Evolutionary conservation across 2,329 filamentous ascomycete genomes (phyloP).

Genomic region (Aspergillus piperis): DNA sequence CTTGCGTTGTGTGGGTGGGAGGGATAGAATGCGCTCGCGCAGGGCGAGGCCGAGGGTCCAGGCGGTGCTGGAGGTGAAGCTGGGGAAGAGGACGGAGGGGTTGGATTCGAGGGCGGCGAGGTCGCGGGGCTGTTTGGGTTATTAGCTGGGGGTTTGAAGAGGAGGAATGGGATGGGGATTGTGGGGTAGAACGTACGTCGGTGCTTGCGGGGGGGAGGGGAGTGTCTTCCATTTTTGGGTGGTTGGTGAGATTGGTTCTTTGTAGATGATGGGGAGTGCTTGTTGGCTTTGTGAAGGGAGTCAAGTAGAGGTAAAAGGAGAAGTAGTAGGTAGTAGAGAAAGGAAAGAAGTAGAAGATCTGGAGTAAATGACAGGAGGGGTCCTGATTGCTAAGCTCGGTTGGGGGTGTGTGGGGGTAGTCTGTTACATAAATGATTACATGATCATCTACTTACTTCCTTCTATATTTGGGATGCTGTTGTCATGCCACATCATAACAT

Average conservation of each 20-base stretch:
- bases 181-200: conserved; percentile 25
- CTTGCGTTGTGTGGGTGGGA: conserved; percentile 34
- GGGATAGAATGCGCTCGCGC: conserved; percentile 39
- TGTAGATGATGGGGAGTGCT: too few relatives aligned
- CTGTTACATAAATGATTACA: too few relatives aligned
- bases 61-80: conserved; percentile 43
- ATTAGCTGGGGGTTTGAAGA: conserved; percentile 5
- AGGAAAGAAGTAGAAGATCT: neutral
- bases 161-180: neutral
- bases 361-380: too few relatives aligned
- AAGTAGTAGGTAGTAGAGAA: neutral
- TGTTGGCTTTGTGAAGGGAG: too few relatives aligned
- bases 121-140: conserved; percentile 27
- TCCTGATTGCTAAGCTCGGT: too few relatives aligned
- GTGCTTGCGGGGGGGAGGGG: conserved; percentile 32
- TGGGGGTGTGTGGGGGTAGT: too few relatives aligned
- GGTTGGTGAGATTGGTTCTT: neutral
- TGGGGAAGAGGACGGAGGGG: conserved; percentile 32
- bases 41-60: conserved; percentile 42
- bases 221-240: conserved; percentile 29
- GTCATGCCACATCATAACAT: too few relatives aligned
- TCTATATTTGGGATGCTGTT: too few relatives aligned
- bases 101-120: conserved; percentile 36
- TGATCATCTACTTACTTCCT: too few relatives aligned
- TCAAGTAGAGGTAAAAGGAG: neutral